Evolutionary conservation across 108 stramenopile genomes (phyloP), one percentile per base, ranked within the genome.

Genomic region (Cyclotella kingstonii): DNA sequence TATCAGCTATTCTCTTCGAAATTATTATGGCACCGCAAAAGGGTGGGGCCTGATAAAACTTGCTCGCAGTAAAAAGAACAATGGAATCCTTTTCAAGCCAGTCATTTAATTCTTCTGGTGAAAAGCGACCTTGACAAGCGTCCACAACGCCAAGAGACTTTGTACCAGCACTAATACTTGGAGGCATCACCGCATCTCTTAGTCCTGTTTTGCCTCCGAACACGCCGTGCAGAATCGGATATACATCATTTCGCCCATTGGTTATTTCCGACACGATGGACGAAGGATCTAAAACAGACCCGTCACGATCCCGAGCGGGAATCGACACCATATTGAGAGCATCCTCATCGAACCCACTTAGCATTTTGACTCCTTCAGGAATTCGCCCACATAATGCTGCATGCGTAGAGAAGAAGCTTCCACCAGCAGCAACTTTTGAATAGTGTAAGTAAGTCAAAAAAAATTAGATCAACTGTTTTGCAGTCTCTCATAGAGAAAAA

Each of bases 201-300:
- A 86, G 35, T 19, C 85, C 85, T 43, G 85, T 86, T 76, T 86
- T 86, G 12, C 85, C 85, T 38, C 85, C 85, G 53, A 86, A 86
- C 12, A 86, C 85, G 39, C 82, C 85, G 50, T 86, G 85, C 0
- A 80, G 60, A 48, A 86, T 83, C 6, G 84, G 80, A 27, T 78
- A 84, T 0, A 56, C 26, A 19, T 54, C 79, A 70, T n/a, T 49
- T 54, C 9, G 68, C 43, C 28, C 50, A 11, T 21, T 55, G 39
- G 12, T 45, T 25, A n/a, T 47, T 44, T 11, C 69, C 43, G 39
- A 76, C 68, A 18, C 50, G 48, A 14, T 76, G 60, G 81, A 81
- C n/a, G 79, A 57, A n/a, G 81, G 81, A 61, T 82, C 63, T 8
- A 85, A 40, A 10, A 71, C 84, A 42, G 26, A 50, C 5, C 84